phyloP scores from a whole-genome alignment of 495 filamentous ascomycete species.

The Chaetomidium leptoderma region DNA sequence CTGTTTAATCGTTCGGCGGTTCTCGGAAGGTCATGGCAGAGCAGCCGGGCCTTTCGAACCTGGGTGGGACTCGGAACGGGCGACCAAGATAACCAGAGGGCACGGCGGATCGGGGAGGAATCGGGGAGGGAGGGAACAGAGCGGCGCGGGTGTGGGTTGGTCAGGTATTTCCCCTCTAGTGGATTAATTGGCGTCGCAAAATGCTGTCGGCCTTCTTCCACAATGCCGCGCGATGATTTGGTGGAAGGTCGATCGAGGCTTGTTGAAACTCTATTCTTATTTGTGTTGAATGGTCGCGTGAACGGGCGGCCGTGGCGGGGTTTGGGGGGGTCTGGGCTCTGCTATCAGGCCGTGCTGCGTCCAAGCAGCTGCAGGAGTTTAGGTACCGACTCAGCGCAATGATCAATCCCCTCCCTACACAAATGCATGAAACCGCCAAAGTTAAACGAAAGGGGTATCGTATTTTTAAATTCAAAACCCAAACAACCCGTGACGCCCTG shows the following conservation, averaged over 20 bases:
- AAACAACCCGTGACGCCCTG: no score
- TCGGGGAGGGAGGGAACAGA: neutral
- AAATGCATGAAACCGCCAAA: no score
- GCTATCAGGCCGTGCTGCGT: conserved; percentile 9
- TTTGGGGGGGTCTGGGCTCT: neutral
- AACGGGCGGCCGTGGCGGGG: conserved; percentile 9
- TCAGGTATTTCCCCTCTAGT: neutral
- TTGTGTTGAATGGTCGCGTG: conserved; percentile 11
- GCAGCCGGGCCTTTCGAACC: neutral
- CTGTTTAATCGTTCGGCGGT: conserved; percentile 23
- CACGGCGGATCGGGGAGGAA: neutral
- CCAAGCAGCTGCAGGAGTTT: neutral
- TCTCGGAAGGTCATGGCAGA: conserved; percentile 28
- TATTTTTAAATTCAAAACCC: neutral
- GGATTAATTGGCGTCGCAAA: conserved; percentile 6
- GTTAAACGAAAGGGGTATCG: neutral
- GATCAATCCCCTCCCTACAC: no score
- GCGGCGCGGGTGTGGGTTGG: neutral
- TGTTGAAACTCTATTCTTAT: neutral
- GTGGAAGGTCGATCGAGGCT: neutral
- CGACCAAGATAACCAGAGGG: neutral
- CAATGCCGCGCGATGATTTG: neutral
- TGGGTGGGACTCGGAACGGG: neutral
- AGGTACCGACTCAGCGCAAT: neutral
- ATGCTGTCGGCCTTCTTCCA: neutral